phyloP scores from a whole-genome alignment of 345 rosid species.

The Dipteronia sinensis region DNA sequence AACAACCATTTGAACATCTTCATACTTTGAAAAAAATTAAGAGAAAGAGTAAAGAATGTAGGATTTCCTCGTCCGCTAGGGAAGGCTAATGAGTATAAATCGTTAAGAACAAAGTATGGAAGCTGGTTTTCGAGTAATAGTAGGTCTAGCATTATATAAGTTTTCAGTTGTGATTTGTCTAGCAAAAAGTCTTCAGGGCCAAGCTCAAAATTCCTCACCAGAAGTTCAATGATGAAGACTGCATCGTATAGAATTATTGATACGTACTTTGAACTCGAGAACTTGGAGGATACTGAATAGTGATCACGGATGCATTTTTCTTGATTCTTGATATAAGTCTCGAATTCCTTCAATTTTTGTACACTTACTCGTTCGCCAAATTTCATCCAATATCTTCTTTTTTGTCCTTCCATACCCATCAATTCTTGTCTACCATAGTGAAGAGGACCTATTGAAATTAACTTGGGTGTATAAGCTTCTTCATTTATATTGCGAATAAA shows the following conservation, averaged over 20 bases:
- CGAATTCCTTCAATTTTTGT: background rate
- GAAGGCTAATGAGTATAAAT: conserved; percentile 5
- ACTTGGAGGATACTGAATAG: background rate
- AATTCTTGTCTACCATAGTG: background rate
- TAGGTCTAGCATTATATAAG: background rate
- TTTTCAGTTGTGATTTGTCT: background rate
- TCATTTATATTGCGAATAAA: background rate
- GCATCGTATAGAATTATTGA: background rate
- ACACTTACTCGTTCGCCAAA: background rate
- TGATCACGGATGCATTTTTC: background rate
- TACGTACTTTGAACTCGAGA: background rate
- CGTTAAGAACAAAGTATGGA: conserved; percentile 24
- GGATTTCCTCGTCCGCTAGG: background rate
- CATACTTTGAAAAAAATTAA: background rate
- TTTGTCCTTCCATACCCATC: background rate
- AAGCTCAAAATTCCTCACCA: background rate
- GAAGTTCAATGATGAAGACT: background rate
- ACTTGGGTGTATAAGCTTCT: conserved; percentile 5
- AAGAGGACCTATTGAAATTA: conserved; percentile 16
- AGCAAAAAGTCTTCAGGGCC: background rate
- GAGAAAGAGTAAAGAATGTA: background rate
- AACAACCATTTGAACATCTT: too few species aligned
- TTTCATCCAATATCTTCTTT: background rate
- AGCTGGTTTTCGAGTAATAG: conserved; percentile 18
- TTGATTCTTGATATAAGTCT: background rate